Percentiles rank a stretch among this genome's conserved stretches.
These are phyloP conservation scores for Colletotrichum noveboracense DNA, from an alignment of 2,329 filamentous ascomycete species.

Conservation along the genomic window DNA sequence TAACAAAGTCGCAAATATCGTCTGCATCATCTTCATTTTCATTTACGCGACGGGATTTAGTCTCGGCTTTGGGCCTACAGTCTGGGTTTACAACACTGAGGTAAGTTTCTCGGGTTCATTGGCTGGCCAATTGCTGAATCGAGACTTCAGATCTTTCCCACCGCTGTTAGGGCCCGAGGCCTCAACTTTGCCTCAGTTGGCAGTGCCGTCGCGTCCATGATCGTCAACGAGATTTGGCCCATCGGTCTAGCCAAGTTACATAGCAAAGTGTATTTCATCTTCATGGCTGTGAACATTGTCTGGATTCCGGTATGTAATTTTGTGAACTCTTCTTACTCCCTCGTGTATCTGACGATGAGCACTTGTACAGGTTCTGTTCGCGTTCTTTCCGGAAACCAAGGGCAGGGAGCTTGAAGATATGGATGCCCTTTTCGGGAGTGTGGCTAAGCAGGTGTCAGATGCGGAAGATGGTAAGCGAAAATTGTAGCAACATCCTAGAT, in stretches of 20 bases:
- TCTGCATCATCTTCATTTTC: slow-evolving; percentile 61
- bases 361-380: slow-evolving; percentile 38
- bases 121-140: not conserved
- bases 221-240: slow-evolving; percentile 61
- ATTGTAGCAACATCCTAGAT: not conserved
- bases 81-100: slow-evolving; percentile 66
- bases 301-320: slow-evolving; percentile 45
- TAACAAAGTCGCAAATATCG: slow-evolving; percentile 52
- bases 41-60: slow-evolving; percentile 64
- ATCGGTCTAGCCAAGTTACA: slow-evolving; percentile 56
- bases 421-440: slow-evolving; percentile 43
- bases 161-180: slow-evolving; percentile 59
- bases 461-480: not conserved
- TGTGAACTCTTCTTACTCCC: fast-evolving
- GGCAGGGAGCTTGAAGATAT: slow-evolving; percentile 47
- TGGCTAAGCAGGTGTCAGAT: not conserved
- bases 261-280: slow-evolving; percentile 61
- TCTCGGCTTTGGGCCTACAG: slow-evolving; percentile 60
- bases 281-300: slow-evolving; percentile 56
- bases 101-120: slow-evolving; percentile 30
- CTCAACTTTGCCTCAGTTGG: slow-evolving; percentile 61
- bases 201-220: slow-evolving; percentile 59
- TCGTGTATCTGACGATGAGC: not conserved
- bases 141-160: slow-evolving; percentile 57
- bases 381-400: slow-evolving; percentile 51